Base-by-base conservation (phyloP, 2,329 filamentous ascomycete species). In the Fusarium fujikuroi region DNA sequence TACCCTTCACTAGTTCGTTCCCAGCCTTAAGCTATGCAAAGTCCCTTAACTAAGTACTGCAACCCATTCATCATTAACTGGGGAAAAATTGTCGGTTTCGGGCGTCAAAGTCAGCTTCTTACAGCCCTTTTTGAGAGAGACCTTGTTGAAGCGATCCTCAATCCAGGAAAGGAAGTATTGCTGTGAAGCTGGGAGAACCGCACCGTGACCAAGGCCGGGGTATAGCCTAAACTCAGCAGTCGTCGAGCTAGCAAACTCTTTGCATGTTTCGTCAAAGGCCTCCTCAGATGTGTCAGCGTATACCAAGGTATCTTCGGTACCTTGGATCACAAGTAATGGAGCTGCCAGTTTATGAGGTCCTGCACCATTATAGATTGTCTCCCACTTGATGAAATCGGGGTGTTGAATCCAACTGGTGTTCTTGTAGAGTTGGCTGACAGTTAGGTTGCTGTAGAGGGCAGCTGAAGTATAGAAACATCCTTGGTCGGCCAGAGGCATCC, bases 281-380 rank as follows among this genome's bases (percentile, higher is more conserved):
- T 63, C 49, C 44, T 64, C 56, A 2, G 62, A 69, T 16, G 64
- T 37, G 2, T n/a, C 42, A 2, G 57, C 57, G 2, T 62, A 62
- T 5, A 76, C 76, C 5, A 77, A 19, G 4, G 63, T 46, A 47
- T 76, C 75, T 7, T 59, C 60, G 5, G 43, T 50, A 9, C 76
- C 76, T 46, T 77, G 76, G 18, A 77, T 66, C 9, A 78, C 72
- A 10, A 78, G 63, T 44, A 78, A 56, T 0, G 76, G 76, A 15
- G 60, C 73, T 0, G 76, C 76, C 16, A 78, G 60, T 0, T 62
- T 47, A 32, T 75, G 67, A 2, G 75, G 70, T 0, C 75, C 76
- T 36, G 60, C 61, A 5, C 76, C 76, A 44, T 78, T 66, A 2
- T 66, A 66, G 0, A 32, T 0, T 2, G 16, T 44, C 3, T 43